phyloP scores from a whole-genome alignment of 345 rosid species.

The Boechera divaricarpa region DNA sequence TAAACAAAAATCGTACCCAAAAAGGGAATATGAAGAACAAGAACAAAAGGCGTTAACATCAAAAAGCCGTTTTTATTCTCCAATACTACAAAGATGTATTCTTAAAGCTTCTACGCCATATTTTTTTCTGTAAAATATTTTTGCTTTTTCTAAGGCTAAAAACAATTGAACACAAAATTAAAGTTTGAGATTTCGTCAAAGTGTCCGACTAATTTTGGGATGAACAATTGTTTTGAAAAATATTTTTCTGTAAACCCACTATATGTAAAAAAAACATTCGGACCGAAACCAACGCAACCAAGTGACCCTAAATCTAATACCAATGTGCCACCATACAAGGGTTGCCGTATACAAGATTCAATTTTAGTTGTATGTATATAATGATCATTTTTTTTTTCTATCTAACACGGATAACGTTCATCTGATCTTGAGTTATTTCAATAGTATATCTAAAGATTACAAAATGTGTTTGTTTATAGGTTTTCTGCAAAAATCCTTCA shows the following conservation, averaged over 20 bases:
- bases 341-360: no score
- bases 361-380: not conserved
- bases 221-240: not conserved
- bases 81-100: conserved; percentile 28
- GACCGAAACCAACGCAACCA: not conserved
- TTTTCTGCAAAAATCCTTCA: no score
- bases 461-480: no score
- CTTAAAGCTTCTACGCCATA: conserved; percentile 29
- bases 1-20: conserved; percentile 20
- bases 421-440: not conserved
- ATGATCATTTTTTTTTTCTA: not conserved
- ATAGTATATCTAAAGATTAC: no score
- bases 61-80: conserved; percentile 33
- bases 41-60: conserved; percentile 34
- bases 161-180: not conserved
- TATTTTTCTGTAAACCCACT: not conserved
- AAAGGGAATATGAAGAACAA: conserved; percentile 20
- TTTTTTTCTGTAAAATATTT: not conserved
- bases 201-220: not conserved
- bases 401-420: not conserved
- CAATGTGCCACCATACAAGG: not conserved
- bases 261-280: not conserved
- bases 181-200: no score
- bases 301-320: not conserved
- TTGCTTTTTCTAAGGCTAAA: not conserved